A percentile compares a stretch with the other conserved stretches of the same genome.
phyloP scores from a whole-genome alignment of 441 rosid genomes.

The Flueggea neowawraea region DNA sequence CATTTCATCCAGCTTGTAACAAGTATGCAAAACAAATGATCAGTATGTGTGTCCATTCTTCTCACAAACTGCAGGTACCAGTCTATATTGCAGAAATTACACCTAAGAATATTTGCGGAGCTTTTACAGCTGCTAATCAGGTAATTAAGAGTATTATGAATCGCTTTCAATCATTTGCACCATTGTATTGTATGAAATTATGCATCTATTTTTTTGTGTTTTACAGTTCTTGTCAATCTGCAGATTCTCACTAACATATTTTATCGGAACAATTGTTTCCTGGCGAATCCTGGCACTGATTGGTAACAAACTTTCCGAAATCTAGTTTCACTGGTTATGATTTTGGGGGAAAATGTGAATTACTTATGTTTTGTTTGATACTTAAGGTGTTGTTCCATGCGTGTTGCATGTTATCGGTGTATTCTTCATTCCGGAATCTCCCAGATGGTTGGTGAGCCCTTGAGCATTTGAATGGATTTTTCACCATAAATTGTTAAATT shows the following conservation, averaged over 20 bases:
- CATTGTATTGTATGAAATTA: not conserved
- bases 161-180: not conserved
- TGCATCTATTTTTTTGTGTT: not conserved
- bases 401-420: conserved; percentile 43
- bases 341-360: not conserved
- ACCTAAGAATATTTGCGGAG: conserved; percentile 33
- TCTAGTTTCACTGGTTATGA: not conserved
- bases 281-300: conserved; percentile 13
- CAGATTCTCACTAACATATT: conserved; percentile 37
- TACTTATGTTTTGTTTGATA: not conserved
- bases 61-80: conserved; percentile 30
- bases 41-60: not conserved
- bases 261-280: conserved; percentile 13
- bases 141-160: not conserved
- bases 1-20: no score
- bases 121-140: conserved; percentile 18
- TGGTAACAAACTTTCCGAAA: not conserved
- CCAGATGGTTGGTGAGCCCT: conserved; percentile 65
- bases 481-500: no score
- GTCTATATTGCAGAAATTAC: conserved; percentile 30
- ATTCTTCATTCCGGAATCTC: conserved; percentile 61
- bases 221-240: conserved; percentile 35
- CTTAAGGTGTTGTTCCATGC: conserved; percentile 46
- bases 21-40: no score
- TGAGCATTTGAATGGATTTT: no score